Evolutionary conservation across 2,329 filamentous ascomycete genomes (phyloP).

Genomic region (Ophiostoma tasmaniense): DNA sequence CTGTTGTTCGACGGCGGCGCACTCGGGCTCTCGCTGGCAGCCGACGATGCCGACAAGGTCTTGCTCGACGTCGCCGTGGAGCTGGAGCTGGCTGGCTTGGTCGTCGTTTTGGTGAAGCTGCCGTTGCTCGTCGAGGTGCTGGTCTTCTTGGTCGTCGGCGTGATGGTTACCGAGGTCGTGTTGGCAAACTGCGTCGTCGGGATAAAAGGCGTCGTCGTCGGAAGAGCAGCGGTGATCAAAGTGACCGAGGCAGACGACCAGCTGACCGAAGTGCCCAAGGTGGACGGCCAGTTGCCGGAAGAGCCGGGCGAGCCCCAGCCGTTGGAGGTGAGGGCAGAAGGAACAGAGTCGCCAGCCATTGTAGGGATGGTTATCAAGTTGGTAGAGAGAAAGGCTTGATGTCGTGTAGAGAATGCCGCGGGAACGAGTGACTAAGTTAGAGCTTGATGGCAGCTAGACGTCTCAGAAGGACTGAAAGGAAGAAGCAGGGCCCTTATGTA

Average conservation of each 20-base stretch:
- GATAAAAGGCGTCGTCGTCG: background rate
- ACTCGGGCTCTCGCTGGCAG: conserved; percentile 1
- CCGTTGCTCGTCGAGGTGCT: background rate
- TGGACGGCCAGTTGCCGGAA: background rate
- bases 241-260: background rate
- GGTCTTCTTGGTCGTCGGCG: conserved; percentile 1
- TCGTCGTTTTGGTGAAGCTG: conserved; percentile 1
- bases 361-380: background rate
- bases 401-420: background rate
- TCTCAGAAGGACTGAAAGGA: background rate
- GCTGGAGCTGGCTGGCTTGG: background rate
- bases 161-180: background rate
- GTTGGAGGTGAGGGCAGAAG: background rate
- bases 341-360: background rate
- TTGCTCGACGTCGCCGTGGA: background rate
- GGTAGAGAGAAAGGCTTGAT: background rate
- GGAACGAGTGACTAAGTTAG: background rate
- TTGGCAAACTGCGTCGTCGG: conserved; percentile 3
- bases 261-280: background rate
- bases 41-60: background rate
- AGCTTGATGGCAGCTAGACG: background rate
- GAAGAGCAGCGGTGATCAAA: background rate
- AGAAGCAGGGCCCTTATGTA: background rate
- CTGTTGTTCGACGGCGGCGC: background rate
- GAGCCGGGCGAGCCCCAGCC: background rate